Base-by-base conservation (phyloP, 78 protist species). In the Dictyostelium brefeldianum region DNA sequence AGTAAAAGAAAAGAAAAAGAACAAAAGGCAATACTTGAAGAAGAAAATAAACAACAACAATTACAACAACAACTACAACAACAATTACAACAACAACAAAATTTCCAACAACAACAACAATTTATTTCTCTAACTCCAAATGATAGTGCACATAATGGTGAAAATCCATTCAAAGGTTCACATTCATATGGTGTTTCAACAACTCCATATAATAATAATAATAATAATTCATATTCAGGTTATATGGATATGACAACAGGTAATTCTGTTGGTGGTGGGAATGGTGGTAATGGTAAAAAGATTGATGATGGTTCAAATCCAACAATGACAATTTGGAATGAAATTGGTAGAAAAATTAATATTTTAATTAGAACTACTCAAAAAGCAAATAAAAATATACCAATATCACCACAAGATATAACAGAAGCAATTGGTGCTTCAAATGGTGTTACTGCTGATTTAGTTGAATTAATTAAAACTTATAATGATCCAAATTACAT, bases 131-230 rank as follows among this genome's bases (percentile, higher is more conserved):
- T 82, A 17, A 9, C 41, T 29, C 46, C 53, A 65, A 67, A 71
- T 46, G 79, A 71, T n/a, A 11, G 36, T 22, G 43, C 2, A 36
- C 43, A 36, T 2, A 31, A 29, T 10, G 14, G 17, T 18, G 80
- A 83, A 8, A 81, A 81, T 67, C 81, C 92, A 43, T 84, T 84
- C n/a, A 84, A 74, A 29, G 92, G 92, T 0, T 36, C 82, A 57
- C 41, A 17, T 3, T 73, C 92, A 2, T 84, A 84, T 74, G 92
- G 92, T 29, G 54, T 84, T 48, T 84, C 92, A 25, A 84, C 92
- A 43, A 84, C 92, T 31, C 92, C 92, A 18, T 65, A 65, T 29
- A 22, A 29, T 29, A 14, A 29, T 10, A 14, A 14, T 65, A 29
- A 29, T 4, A 29, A 65, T 6, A 65, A 22, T 3, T 17, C 18